Evolutionary conservation across 2,329 filamentous ascomycete species (phyloP).

Genomic region (Aspergillus caelatus): DNA sequence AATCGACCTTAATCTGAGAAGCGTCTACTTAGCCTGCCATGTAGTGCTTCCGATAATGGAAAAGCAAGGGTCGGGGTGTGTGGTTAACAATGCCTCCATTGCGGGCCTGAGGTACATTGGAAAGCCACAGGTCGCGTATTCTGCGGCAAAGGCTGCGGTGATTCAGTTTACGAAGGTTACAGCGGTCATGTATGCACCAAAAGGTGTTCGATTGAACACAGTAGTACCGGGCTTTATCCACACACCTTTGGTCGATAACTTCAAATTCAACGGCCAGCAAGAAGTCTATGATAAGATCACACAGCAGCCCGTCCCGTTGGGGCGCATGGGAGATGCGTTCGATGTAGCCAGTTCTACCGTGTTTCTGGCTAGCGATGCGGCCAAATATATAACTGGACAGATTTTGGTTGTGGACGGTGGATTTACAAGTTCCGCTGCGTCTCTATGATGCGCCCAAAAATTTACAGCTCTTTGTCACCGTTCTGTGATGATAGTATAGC

Average conservation of each 20-base stretch:
- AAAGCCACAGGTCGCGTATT: neutral
- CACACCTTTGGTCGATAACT: neutral
- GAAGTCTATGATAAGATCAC: neutral
- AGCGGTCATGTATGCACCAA: neutral
- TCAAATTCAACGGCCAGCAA: neutral
- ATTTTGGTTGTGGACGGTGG: neutral
- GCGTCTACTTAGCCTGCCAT: neutral
- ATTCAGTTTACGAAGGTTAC: neutral
- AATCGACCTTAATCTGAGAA: neutral
- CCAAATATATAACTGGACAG: neutral
- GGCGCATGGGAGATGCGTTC: neutral
- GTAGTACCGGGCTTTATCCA: neutral
- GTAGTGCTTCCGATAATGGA: neutral
- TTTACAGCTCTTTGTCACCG: fast-evolving
- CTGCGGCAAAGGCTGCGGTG: neutral
- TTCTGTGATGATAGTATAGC: fast-evolving
- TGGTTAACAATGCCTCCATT: neutral
- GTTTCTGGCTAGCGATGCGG: neutral
- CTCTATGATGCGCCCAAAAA: neutral
- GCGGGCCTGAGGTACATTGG: neutral
- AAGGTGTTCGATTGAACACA: neutral
- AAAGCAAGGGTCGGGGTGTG: neutral
- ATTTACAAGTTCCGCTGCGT: neutral
- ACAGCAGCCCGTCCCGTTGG: neutral
- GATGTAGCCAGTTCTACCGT: neutral